Evolutionary conservation across 116 monocot species (phyloP).

Genomic region (Phalaenopsis hybrid): DNA sequence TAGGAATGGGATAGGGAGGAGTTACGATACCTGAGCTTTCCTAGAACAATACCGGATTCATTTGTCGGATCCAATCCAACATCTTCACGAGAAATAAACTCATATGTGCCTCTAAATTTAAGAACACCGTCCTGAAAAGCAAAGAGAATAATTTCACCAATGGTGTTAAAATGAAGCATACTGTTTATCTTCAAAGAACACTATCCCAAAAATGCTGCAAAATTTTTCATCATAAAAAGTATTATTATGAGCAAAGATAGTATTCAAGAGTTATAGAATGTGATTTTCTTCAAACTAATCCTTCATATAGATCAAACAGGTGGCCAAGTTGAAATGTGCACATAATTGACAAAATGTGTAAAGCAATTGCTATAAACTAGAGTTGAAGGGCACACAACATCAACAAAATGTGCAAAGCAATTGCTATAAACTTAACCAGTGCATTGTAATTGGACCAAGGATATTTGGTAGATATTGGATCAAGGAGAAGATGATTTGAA

Average conservation of each 20-base stretch:
- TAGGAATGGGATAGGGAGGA: not conserved
- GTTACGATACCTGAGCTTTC: conserved; percentile 67
- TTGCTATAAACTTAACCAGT: too few relatives aligned
- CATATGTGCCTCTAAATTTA: conserved; percentile 58
- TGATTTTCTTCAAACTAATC: not conserved
- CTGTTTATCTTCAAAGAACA: not conserved
- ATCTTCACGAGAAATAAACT: conserved; percentile 59
- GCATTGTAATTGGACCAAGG: too few relatives aligned
- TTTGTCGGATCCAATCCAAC: conserved; percentile 47
- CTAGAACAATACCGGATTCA: conserved; percentile 57
- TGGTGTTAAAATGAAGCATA: not conserved
- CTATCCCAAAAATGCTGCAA: too few relatives aligned
- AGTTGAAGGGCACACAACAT: not conserved
- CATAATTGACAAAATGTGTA: not conserved
- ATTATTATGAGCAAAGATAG: not conserved
- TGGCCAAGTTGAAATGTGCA: not conserved
- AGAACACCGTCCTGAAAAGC: conserved; percentile 57
- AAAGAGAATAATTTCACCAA: not conserved
- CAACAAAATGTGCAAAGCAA: not conserved
- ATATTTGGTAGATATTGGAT: too few relatives aligned
- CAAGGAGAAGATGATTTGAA: too few relatives aligned
- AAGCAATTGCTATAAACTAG: too few relatives aligned
- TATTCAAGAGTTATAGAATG: not conserved
- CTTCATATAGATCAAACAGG: not conserved
- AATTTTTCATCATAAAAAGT: too few relatives aligned